Conservation (phyloP, 2,329 filamentous ascomycete species). For the Trichoderma breve region DNA sequence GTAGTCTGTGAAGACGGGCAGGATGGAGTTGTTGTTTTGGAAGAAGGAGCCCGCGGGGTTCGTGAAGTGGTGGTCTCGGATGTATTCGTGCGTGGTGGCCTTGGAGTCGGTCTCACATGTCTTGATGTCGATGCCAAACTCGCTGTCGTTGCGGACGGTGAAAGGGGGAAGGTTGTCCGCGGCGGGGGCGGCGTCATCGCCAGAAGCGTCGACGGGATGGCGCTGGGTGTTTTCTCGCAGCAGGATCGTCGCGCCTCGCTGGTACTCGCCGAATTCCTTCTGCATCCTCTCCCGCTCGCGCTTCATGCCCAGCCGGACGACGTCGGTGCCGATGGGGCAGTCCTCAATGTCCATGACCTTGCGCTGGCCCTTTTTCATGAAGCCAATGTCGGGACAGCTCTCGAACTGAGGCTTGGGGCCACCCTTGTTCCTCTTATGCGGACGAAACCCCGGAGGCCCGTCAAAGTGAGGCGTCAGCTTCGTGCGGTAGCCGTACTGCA, state of each 20-base stretch:
- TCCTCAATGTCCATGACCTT: conserved; percentile 92
- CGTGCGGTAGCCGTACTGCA: conserved; percentile 91
- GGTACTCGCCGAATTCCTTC: conserved; percentile 68
- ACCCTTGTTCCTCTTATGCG: conserved; percentile 50
- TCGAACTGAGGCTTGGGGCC: conserved; percentile 50
- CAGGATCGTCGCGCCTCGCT: conserved; percentile 80
- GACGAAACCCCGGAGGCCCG: conserved; percentile 59
- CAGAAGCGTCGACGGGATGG: conserved; percentile 48
- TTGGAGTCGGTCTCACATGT: conserved; percentile 87
- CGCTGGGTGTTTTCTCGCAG: conserved; percentile 81
- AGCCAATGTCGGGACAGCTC: conserved; percentile 77
- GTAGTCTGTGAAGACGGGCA: conserved; percentile 80
- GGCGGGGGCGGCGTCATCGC: conserved; percentile 26
- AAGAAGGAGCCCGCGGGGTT: conserved; percentile 96
- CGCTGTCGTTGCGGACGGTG: conserved; percentile 49
- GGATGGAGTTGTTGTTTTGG: conserved; percentile 99
- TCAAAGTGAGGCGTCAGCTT: conserved; percentile 98
- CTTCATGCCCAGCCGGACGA: conserved; percentile 75
- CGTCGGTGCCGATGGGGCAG: conserved; percentile 89
- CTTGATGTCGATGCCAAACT: conserved; percentile 71
- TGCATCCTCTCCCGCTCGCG: conserved; percentile 75
- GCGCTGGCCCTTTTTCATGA: conserved; percentile 80
- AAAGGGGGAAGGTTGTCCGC: conserved; percentile 30
- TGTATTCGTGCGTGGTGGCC: conserved; percentile 79
- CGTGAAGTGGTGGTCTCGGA: conserved; percentile 79